Evolutionary conservation across 768 basidiomycete genomes (phyloP).

Genomic region (Pleurotus cornucopiae): DNA sequence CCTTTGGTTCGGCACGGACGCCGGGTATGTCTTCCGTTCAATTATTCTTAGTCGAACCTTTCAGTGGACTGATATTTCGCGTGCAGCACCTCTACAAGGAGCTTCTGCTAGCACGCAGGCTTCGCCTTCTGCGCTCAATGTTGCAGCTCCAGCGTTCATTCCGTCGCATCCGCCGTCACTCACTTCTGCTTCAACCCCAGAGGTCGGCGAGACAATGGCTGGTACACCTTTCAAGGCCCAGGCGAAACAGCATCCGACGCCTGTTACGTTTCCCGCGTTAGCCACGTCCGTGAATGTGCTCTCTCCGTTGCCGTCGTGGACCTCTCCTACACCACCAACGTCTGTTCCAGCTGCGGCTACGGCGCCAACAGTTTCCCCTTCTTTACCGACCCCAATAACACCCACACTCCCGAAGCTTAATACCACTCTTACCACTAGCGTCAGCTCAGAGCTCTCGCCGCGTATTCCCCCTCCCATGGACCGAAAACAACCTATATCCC

Average conservation of each 20-base stretch:
- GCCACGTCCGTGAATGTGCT: background rate
- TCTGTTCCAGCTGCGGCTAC: background rate
- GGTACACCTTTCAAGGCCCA: background rate
- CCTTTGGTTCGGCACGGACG: too few relatives aligned
- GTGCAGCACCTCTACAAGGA: background rate
- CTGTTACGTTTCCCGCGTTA: background rate
- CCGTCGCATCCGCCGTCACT: slow-evolving; percentile 26
- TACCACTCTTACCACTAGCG: slow-evolving; percentile 14
- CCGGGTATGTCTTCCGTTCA: too few relatives aligned
- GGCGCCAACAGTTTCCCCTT: background rate
- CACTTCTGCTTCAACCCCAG: slow-evolving; percentile 19
- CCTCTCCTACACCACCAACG: slow-evolving; percentile 11
- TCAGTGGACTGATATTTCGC: too few relatives aligned
- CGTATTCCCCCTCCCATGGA: slow-evolving; percentile 32
- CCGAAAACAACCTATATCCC: slow-evolving; percentile 38
- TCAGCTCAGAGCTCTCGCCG: slow-evolving; percentile 21
- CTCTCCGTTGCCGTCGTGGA: slow-evolving; percentile 1
- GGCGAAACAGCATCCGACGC: background rate
- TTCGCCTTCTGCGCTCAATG: background rate
- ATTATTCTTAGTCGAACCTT: too few relatives aligned
- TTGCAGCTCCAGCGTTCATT: slow-evolving; percentile 2
- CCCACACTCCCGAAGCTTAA: slow-evolving; percentile 31
- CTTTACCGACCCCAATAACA: slow-evolving; percentile 7
- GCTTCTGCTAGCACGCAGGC: slow-evolving; percentile 3
- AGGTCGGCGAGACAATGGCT: background rate